Evolutionary conservation across 2,329 filamentous ascomycete species (phyloP).

Genomic region (Fusarium compactum): DNA sequence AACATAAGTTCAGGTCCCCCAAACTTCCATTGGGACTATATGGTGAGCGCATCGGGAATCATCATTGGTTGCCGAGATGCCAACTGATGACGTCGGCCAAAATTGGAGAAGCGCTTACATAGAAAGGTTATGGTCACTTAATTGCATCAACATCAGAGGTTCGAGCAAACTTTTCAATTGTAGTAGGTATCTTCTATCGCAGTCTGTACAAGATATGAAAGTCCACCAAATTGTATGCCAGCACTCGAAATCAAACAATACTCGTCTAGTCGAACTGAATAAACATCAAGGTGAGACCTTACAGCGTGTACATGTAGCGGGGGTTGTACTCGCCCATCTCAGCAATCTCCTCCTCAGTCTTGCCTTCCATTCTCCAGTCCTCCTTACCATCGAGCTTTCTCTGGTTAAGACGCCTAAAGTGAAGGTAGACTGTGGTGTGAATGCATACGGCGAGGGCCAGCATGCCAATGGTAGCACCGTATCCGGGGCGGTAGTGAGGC

Average conservation of each 20-base stretch:
- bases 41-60: background rate
- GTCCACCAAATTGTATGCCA: background rate
- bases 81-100: background rate
- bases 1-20: background rate
- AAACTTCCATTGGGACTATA: accelerated
- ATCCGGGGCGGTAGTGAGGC: conserved; percentile 63
- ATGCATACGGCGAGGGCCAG: conserved; percentile 52
- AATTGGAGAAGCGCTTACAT: background rate
- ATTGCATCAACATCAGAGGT: background rate
- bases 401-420: conserved; percentile 53
- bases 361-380: conserved; percentile 56
- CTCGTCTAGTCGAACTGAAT: background rate
- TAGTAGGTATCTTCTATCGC: background rate
- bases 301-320: conserved; percentile 40
- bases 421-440: conserved; percentile 44
- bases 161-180: conserved; percentile 1
- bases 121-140: background rate
- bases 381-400: conserved; percentile 52
- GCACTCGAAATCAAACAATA: background rate
- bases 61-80: background rate
- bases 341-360: conserved; percentile 56
- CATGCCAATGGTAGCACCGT: conserved; percentile 64
- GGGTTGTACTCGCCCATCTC: conserved; percentile 58
- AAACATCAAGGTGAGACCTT: background rate
- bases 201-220: background rate